Evolutionary conservation across 495 filamentous ascomycete genomes (phyloP), one percentile per base, ranked within the genome.

Genomic region (Wilcoxina mikolae): DNA sequence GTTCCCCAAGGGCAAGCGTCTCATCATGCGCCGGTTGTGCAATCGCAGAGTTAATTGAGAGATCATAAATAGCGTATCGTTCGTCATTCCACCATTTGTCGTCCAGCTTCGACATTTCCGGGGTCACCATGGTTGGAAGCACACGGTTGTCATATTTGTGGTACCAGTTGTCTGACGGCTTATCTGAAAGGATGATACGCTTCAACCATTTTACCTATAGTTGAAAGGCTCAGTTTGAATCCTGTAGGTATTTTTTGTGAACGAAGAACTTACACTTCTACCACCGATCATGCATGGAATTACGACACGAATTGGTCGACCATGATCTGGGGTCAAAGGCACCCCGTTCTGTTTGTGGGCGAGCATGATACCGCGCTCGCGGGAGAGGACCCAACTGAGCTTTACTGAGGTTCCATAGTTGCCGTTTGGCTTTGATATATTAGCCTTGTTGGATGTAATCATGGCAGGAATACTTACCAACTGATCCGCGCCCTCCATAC

Each of bases 181-280:
- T 67, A 4, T 78, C 76, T 0, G 87, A 91, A 45, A 95, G 61
- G 27, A 89, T 83, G 48, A 96, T 75, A 39, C 74, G 81, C 72
- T 84, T 94, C 57, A 96, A 62, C 90, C 90, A 96, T 68, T 96
- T 96, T 3, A n/a, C n/a, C n/a, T n/a, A n/a, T n/a, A n/a, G n/a
- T n/a, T n/a, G n/a, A n/a, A n/a, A n/a, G n/a, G n/a, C n/a, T n/a
- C n/a, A n/a, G n/a, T n/a, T n/a, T n/a, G n/a, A n/a, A n/a, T n/a
- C n/a, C n/a, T n/a, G n/a, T n/a, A n/a, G n/a, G n/a, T n/a, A n/a
- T n/a, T n/a, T n/a, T n/a, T n/a, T n/a, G n/a, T n/a, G n/a, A n/a
- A n/a, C n/a, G n/a, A n/a, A n/a, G n/a, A n/a, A 25, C n/a, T n/a
- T n/a, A 96, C 89, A 67, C 87, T 94, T 45, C 90, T 74, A 4